Evolutionary conservation across 768 basidiomycete species (phyloP), one percentile per base, ranked within the genome.

Genomic region (Sporobolomyces phaffii): DNA sequence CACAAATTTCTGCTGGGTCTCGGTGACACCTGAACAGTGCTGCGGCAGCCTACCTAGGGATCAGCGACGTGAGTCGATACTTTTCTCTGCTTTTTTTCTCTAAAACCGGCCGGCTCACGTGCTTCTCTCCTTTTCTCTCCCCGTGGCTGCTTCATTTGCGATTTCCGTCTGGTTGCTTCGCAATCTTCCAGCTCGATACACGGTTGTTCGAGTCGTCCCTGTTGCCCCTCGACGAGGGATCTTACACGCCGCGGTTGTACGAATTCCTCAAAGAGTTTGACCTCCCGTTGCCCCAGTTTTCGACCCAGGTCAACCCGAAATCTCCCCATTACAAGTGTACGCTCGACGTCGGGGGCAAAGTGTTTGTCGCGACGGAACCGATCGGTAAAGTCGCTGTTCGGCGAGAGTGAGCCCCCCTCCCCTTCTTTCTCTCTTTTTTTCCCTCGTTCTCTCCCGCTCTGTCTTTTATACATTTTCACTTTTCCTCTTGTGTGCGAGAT

Each of bases 1-100:
- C n/a, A n/a, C n/a, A n/a, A n/a, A n/a, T n/a, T n/a, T n/a, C n/a
- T n/a, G n/a, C n/a, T n/a, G n/a, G n/a, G n/a, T n/a, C n/a, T n/a
- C n/a, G n/a, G n/a, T n/a, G n/a, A n/a, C n/a, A n/a, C n/a, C 8
- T 28, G 14, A 5, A 43, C 54, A 36, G 53, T 7, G 65, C 65
- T 2, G 65, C 65, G n/a, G 63, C 48, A 13, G 31, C 24, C 1
- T 48, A 15, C 3, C 22, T 64, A 15, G 62, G 52, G 20, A 45
- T 63, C 44, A 24, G n/a, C 20, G 26, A 40, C n/a, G 52, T 56
- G 24, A 1, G 41, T 28, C 22, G 20, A 17, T n/a, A n/a, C n/a
- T n/a, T n/a, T n/a, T 1, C 47, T 49, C 17, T 40, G 31, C 38
- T 18, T n/a, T n/a, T n/a, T n/a, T n/a, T n/a, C n/a, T n/a, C n/a